A percentile compares a stretch with the other conserved stretches of the same genome.
These are phyloP conservation scores for Candida dubliniensis DNA, from an alignment of 1,139 yeast genomes.

Conservation along the genomic window DNA sequence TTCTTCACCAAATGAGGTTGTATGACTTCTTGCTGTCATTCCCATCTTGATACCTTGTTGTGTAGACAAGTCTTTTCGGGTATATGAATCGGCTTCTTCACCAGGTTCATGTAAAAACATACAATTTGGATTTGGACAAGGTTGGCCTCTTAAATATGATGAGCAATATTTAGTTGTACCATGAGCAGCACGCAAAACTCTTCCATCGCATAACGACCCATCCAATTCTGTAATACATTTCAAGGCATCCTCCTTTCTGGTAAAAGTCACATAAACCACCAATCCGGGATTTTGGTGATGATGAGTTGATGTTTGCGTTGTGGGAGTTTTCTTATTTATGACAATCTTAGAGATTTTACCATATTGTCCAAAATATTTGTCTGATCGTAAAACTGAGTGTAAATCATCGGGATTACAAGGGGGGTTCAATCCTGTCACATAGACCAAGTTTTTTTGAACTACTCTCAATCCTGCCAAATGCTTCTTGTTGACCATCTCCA, in stretches of 20 bases:
- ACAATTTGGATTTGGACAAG: conserved; percentile 98
- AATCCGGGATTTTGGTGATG: conserved; percentile 69
- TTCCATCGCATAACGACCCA: conserved; percentile 91
- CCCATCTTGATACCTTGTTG: conserved; percentile 71
- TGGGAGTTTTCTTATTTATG: conserved; percentile 75
- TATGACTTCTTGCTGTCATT: conserved; percentile 24
- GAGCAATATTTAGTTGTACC: conserved; percentile 99
- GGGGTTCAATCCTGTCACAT: conserved; percentile 94
- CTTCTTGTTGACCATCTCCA: conserved; percentile 83
- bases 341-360: conserved; percentile 95
- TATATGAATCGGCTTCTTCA: conserved; percentile 96
- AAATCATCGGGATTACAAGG: conserved; percentile 88
- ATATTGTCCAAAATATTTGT: conserved; percentile 95
- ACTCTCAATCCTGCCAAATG: conserved; percentile 97
- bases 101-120: conserved; percentile 99
- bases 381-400: conserved; percentile 80
- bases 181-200: conserved; percentile 86
- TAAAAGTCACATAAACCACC: conserved; percentile 94
- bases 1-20: conserved; percentile 13
- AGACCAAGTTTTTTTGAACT: conserved; percentile 94
- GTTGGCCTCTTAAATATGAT: conserved; percentile 88
- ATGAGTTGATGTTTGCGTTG: conserved; percentile 28
- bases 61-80: conserved; percentile 87
- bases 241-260: conserved; percentile 91
- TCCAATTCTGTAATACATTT: conserved; percentile 91